phyloP scores from a whole-genome alignment of 192 early-diverging fungal genomes.

The Phycomyces blakesleeanus region DNA sequence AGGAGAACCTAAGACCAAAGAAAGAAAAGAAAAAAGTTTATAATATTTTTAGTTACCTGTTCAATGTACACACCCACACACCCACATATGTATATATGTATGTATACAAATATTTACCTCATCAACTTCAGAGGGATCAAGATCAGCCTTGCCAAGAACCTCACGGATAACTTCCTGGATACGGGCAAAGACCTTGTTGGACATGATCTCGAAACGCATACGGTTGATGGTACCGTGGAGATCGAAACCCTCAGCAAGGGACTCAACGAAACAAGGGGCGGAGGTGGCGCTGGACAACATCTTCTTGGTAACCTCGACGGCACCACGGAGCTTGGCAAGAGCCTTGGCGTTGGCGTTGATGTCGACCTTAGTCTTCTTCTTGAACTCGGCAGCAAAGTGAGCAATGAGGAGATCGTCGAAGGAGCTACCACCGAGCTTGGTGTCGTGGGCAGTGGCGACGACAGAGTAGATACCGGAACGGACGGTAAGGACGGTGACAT shows the following conservation, averaged over 20 bases:
- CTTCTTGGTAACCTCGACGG: slow-evolving; percentile 91
- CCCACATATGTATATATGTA: no score
- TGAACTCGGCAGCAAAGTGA: slow-evolving; percentile 85
- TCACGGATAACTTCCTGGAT: slow-evolving; percentile 63
- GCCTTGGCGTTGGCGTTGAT: slow-evolving; percentile 72
- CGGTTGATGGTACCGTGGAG: slow-evolving; percentile 80
- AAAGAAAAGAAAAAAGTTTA: no score
- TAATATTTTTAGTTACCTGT: no score
- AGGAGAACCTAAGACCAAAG: slow-evolving; percentile 67
- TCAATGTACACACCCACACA: no score
- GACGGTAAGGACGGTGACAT: slow-evolving; percentile 72
- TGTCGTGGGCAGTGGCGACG: slow-evolving; percentile 71
- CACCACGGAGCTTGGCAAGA: slow-evolving; percentile 74
- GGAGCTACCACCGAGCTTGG: slow-evolving; percentile 75
- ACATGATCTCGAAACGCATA: slow-evolving; percentile 87
- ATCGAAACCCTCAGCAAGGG: slow-evolving; percentile 87
- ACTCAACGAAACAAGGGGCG: slow-evolving; percentile 92
- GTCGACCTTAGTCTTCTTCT: slow-evolving; percentile 80
- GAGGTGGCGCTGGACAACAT: slow-evolving; percentile 73
- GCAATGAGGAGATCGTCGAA: slow-evolving; percentile 82
- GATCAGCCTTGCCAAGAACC: slow-evolving; percentile 62
- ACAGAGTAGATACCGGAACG: slow-evolving; percentile 74
- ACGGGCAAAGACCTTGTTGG: slow-evolving; percentile 68
- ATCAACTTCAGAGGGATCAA: slow-evolving; percentile 74
- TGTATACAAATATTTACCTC: slow-evolving; percentile 28